phyloP scores from a whole-genome alignment of 176 grass and related monocot species.

The Chloris gayana region DNA sequence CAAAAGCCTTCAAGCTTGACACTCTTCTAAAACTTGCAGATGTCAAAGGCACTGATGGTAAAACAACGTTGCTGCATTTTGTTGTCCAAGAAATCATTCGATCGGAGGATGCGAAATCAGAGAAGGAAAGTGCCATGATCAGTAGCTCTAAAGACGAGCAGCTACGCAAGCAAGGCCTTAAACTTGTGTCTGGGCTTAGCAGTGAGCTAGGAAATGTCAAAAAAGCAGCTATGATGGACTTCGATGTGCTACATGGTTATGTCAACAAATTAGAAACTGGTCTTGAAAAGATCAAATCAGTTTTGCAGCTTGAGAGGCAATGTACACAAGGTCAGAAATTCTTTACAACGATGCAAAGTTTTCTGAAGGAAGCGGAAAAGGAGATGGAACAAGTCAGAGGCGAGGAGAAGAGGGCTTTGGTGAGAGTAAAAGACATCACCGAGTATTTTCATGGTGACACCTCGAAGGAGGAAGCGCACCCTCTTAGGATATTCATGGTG shows the following conservation, averaged over 20 bases:
- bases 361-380: constrained; percentile 71
- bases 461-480: constrained; percentile 79
- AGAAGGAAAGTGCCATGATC: constrained; percentile 51
- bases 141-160: constrained; percentile 71
- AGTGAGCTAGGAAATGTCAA: constrained; percentile 89
- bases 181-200: constrained; percentile 78
- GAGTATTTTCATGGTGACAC: constrained; percentile 90
- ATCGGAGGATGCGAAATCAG: constrained; percentile 68
- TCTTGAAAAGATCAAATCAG: constrained; percentile 74
- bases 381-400: constrained; percentile 70
- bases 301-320: constrained; percentile 76
- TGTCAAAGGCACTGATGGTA: constrained; percentile 91
- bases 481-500: constrained; percentile 98
- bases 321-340: constrained; percentile 77
- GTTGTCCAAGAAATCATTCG: constrained; percentile 97
- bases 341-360: constrained; percentile 75
- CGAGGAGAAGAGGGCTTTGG: constrained; percentile 69
- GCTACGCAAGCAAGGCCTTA: constrained; percentile 85
- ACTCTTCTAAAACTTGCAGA: constrained; percentile 97
- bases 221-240: constrained; percentile 94
- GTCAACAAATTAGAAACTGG: constrained; percentile 82
- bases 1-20: constrained; percentile 96
- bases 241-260: constrained; percentile 83
- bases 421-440: constrained; percentile 79
- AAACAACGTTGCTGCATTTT: constrained; percentile 95